Base-by-base conservation (phyloP, 331 rosid genomes). In the Spiraea crenata region DNA sequence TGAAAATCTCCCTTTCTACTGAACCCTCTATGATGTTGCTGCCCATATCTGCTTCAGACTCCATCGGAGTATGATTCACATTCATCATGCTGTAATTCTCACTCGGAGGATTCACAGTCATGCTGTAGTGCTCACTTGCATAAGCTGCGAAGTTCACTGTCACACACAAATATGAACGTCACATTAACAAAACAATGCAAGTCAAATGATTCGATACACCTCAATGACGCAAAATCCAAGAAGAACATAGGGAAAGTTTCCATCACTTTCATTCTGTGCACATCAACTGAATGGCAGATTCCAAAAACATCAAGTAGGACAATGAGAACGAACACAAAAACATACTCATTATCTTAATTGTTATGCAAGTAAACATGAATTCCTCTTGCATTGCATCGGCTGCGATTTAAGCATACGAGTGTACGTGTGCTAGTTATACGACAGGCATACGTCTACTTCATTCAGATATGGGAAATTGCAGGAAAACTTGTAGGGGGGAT, bases 41-140 rank as follows among this genome's bases (percentile, higher is more conserved):
- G 49, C 38, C 38, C 49, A 67, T 9, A 40, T 67, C 60, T 48
- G 7, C 72, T 34, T 51, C 72, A 67, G 34, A 19, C 37, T 38
- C 72, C 60, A 49, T 67, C 9, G 25, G 31, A 57, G 61, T 20
- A 37, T 49, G 35, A 67, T 48, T 5, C 35, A 37, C 72, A 50
- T 20, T 67, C 31, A 25, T 25, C 31, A 25, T 25, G 31, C 31
- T 25, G 2, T 25, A 25, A 25, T 25, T 25, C 31, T 25, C 31
- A 25, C 31, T 25, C 2, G 31, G 31, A 25, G 31, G 31, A 25
- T 25, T 25, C 31, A 25, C 31, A 25, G 31, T 25, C 31, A 25
- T 25, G 31, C 31, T 25, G 31, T 25, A 25, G 2, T 25, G 31
- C 31, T 25, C 31, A 25, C 31, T 25, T 25, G 31, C 31, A 25